Percentiles rank a stretch among this genome's conserved stretches.
Conservation (phyloP, 805 yeast species). For the Candida ipomoeae region DNA sequence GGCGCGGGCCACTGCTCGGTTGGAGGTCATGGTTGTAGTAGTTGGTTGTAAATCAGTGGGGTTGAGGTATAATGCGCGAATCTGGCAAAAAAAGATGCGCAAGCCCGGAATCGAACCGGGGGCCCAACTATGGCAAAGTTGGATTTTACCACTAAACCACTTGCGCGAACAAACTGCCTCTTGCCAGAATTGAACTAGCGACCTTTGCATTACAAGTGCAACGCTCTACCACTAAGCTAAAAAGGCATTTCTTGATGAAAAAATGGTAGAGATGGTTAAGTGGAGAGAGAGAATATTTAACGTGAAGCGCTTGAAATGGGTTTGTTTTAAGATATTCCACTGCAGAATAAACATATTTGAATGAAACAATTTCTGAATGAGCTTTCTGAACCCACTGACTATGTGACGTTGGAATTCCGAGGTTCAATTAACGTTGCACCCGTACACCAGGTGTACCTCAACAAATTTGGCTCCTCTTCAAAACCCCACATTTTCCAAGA, state of each 20-base stretch:
- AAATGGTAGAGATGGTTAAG: background rate
- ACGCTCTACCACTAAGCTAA: constrained; percentile 99
- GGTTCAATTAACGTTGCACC: too few relatives aligned
- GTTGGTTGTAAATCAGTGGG: background rate
- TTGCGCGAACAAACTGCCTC: constrained; percentile 22
- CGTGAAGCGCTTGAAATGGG: too few relatives aligned
- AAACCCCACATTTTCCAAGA: too few relatives aligned
- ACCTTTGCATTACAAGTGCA: constrained; percentile 99
- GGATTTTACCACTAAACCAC: constrained; percentile 21
- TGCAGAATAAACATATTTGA: too few relatives aligned
- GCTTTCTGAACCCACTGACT: too few relatives aligned
- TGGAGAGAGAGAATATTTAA: too few relatives aligned
- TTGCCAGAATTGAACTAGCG: constrained; percentile 55
- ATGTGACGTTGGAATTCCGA: too few relatives aligned
- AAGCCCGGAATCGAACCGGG: constrained; percentile 23
- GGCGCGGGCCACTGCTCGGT: constrained; percentile 40
- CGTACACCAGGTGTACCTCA: too few relatives aligned
- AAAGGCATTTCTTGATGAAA: constrained; percentile 51
- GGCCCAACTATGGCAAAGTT: constrained; percentile 21
- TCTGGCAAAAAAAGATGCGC: constrained; percentile 16
- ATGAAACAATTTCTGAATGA: too few relatives aligned
- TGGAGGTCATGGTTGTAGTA: constrained; percentile 26
- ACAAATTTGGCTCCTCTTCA: too few relatives aligned
- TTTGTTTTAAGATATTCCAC: too few relatives aligned
- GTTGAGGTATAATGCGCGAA: background rate